Evolutionary conservation across 768 basidiomycete species (phyloP).

Genomic region (Tulasnella sp.): DNA sequence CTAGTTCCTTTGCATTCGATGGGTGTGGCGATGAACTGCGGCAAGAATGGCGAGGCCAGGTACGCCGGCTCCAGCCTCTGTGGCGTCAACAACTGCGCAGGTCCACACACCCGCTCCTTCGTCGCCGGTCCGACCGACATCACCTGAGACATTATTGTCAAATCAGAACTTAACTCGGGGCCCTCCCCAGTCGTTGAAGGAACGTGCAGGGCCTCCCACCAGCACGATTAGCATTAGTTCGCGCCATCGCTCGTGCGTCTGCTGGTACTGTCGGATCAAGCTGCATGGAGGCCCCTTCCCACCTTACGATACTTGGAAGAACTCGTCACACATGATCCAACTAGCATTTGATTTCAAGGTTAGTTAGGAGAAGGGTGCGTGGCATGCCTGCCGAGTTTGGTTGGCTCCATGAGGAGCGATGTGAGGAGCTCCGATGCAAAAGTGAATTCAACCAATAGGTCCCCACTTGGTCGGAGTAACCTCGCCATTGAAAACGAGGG

Average conservation of each 20-base stretch:
- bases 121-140: neutral
- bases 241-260: neutral
- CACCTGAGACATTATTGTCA: neutral
- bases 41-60: neutral
- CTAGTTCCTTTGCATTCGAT: neutral
- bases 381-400: neutral
- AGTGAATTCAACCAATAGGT: conserved; percentile 1
- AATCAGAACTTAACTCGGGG: neutral
- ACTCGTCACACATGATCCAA: neutral
- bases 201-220: neutral
- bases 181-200: neutral
- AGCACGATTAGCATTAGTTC: neutral
- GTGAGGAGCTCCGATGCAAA: neutral
- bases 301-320: neutral
- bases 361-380: neutral
- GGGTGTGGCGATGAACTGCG: neutral
- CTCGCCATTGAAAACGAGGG: neutral
- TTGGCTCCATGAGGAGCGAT: neutral
- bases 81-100: conserved; percentile 17
- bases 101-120: neutral
- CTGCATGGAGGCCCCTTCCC: neutral
- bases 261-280: neutral
- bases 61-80: neutral
- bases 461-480: neutral
- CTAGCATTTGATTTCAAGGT: neutral